Base-by-base conservation (phyloP, 805 yeast species). In the Wilhelminamyces savonicus region DNA sequence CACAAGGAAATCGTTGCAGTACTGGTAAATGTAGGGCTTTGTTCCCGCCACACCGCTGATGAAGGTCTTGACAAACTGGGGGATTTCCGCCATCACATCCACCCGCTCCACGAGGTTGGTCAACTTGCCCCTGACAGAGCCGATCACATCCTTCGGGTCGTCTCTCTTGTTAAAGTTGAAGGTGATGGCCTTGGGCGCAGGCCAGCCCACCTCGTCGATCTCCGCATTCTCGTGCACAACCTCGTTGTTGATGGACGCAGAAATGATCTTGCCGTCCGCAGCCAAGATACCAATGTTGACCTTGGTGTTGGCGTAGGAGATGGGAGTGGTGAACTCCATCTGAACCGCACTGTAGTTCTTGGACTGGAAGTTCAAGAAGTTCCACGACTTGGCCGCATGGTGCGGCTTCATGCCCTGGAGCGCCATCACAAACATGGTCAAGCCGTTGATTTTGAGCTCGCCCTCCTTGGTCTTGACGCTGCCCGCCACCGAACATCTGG, bases 351-450 rank as follows among this genome's bases (percentile, higher is more conserved):
- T 68, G 44, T 71, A 67, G 23, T 76, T 63, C 29, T 76, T 71
- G 13, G 92, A 81, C 53, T 85, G 95, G 71, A 83, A 90, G 59
- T 85, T 82, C 39, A 84, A 60, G 54, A 92, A 92, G 61, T 90
- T 92, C 98, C 98, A 92, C 14, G 86, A 62, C 37, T 94, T 85
- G 33, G 98, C 98, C 21, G 97, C 96, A 60, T 92, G 98, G 59
- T 92, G 97, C 7, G 98, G 98, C 59, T 92, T 92, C 97, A 92
- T 88, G 38, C 97, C 97, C 66, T 92, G 98, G 44, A 86, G 64
- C 5, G 98, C 98, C 90, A 84, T 80, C 31, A 90, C 95, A 52
- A 78, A 88, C 94, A 92, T 82, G 28, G 86, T 59, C 32, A 48
- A 54, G 22, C 75, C 77, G 24, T 66, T 53, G 29, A 73, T 52